Conservation (phyloP, 116 monocot genomes). For the Zostera marina region DNA sequence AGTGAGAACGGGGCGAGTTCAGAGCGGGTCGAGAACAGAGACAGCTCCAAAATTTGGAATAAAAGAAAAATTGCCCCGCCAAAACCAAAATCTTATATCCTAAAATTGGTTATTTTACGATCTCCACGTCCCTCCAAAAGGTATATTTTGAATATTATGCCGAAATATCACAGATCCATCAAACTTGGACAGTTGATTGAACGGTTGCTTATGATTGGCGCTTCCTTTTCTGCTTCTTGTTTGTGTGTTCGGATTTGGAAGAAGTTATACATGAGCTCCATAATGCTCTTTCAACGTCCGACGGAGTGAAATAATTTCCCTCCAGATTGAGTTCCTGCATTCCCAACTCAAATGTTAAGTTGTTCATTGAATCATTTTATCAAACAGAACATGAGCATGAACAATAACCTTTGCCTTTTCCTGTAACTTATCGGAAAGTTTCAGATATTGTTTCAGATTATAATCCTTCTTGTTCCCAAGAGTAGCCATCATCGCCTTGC, state of each 20-base stretch:
- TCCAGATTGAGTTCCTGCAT: conserved; percentile 41
- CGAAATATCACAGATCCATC: too few species aligned
- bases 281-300: conserved; percentile 62
- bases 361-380: background rate
- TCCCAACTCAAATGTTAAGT: background rate
- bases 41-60: too few species aligned
- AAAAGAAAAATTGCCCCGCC: too few species aligned
- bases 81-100: too few species aligned
- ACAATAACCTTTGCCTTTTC: conserved; percentile 49
- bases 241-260: conserved; percentile 5
- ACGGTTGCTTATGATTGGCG: background rate
- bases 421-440: conserved; percentile 57
- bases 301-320: conserved; percentile 38
- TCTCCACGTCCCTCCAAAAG: too few species aligned
- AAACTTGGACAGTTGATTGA: too few species aligned
- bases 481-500: conserved; percentile 60
- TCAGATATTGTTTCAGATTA: conserved; percentile 66
- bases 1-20: too few species aligned
- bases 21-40: too few species aligned
- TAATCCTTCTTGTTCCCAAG: conserved; percentile 72
- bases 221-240: conserved; percentile 38
- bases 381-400: background rate
- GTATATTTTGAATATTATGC: too few species aligned
- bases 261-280: conserved; percentile 41
- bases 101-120: too few species aligned